Conservation (phyloP, 2,329 filamentous ascomycete genomes). For the Fusarium sp. region DNA sequence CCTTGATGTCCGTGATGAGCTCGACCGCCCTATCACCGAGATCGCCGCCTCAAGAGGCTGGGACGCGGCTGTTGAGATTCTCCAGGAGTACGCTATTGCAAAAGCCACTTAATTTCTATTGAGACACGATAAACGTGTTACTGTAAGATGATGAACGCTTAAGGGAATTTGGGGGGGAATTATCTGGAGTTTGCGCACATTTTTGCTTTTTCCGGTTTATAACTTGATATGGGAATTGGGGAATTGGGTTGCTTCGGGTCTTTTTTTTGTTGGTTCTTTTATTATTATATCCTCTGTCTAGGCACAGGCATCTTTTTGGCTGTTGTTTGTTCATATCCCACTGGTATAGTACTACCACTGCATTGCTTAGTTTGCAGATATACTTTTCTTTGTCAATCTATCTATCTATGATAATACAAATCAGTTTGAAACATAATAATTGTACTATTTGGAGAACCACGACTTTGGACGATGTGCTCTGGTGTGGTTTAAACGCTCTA, state of each 20-base stretch:
- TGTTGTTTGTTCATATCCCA: conserved; percentile 32
- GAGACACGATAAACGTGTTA: neutral
- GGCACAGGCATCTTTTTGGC: conserved; percentile 27
- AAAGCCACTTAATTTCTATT: conserved; percentile 27
- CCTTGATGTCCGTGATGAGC: conserved; percentile 65
- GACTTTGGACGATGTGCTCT: neutral
- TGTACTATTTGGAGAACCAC: neutral
- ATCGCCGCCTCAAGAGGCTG: conserved; percentile 70
- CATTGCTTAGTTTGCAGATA: conserved; percentile 17
- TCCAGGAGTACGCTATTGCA: conserved; percentile 46
- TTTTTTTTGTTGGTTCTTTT: conserved; percentile 11
- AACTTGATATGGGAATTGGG: conserved; percentile 5
- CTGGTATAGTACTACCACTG: conserved; percentile 20
- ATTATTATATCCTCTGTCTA: conserved; percentile 39
- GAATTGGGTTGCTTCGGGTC: conserved; percentile 16
- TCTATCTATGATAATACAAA: conserved; percentile 27
- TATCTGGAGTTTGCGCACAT: conserved; percentile 38
- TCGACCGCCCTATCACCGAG: conserved; percentile 66
- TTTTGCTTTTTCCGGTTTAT: conserved; percentile 25
- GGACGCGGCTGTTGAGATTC: conserved; percentile 66
- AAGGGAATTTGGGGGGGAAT: conserved; percentile 14
- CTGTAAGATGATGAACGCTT: conserved; percentile 41
- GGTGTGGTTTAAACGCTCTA: neutral
- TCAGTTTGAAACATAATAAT: neutral
- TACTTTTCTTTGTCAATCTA: conserved; percentile 39